Evolutionary conservation across 2,329 filamentous ascomycete species (phyloP).

Genomic region (Colletotrichum sp.): DNA sequence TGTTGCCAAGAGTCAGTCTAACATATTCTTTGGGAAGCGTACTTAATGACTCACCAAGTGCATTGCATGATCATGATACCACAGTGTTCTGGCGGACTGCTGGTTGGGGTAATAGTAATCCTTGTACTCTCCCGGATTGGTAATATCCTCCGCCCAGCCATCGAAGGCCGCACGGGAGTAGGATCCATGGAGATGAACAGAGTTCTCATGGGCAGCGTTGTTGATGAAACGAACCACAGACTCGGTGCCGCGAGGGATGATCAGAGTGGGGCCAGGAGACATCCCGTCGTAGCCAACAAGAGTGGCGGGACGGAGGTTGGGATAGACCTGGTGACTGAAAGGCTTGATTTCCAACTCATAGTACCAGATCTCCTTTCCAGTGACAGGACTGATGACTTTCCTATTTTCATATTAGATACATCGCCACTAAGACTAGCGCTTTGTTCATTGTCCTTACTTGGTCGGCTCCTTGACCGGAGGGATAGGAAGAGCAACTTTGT

Average conservation of each 20-base stretch:
- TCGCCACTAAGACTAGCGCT: not conserved
- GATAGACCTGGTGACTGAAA: constrained; percentile 41
- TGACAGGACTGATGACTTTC: constrained; percentile 37
- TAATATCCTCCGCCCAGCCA: constrained; percentile 59
- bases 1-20: not conserved
- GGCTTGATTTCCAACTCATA: constrained; percentile 39
- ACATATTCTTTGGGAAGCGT: not conserved
- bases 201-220: constrained; percentile 45
- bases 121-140: constrained; percentile 57
- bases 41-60: not conserved
- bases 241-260: constrained; percentile 48
- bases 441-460: constrained; percentile 33
- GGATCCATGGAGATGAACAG: constrained; percentile 63
- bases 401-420: constrained; percentile 9
- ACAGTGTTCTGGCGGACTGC: constrained; percentile 57
- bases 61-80: constrained; percentile 59
- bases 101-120: constrained; percentile 68
- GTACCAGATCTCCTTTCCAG: constrained; percentile 37
- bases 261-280: constrained; percentile 52
- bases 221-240: constrained; percentile 57
- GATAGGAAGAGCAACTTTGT: constrained; percentile 43
- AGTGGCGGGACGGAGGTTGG: constrained; percentile 32
- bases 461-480: constrained; percentile 45
- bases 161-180: constrained; percentile 47
- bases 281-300: constrained; percentile 52